phyloP scores from a whole-genome alignment of 768 basidiomycete genomes.

The Cyathus striatus region DNA sequence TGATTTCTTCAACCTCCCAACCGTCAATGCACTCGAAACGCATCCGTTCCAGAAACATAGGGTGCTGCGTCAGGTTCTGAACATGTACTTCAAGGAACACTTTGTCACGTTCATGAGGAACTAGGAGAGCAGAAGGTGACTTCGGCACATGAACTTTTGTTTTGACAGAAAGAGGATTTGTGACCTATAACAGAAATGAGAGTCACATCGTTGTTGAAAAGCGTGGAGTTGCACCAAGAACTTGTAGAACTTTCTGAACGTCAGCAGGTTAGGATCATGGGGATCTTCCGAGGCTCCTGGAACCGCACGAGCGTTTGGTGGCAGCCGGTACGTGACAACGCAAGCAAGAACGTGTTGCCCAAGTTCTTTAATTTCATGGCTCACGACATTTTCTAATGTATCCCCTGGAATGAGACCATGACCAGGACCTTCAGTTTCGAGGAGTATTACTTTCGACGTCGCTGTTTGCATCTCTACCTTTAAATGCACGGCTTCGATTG shows the following conservation, averaged over 20 bases:
- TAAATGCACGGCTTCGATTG: conserved; percentile 59
- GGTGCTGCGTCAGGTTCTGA: conserved; percentile 77
- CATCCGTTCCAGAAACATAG: conserved; percentile 81
- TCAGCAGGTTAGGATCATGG: conserved; percentile 53
- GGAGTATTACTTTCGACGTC: conserved; percentile 55
- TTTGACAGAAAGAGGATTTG: conserved; percentile 93
- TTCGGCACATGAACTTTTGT: conserved; percentile 83
- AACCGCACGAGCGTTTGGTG: conserved; percentile 46
- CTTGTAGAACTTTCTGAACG: conserved; percentile 88
- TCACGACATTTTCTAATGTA: conserved; percentile 62
- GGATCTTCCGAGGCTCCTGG: conserved; percentile 44
- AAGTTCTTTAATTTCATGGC: conserved; percentile 91
- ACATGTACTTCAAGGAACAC: conserved; percentile 91
- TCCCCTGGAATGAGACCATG: conserved; percentile 48
- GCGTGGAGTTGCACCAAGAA: conserved; percentile 60
- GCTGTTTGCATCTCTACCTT: conserved; percentile 85
- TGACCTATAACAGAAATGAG: conserved; percentile 48
- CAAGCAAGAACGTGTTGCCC: conserved; percentile 89
- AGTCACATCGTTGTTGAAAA: neutral
- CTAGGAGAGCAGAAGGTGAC: conserved; percentile 68
- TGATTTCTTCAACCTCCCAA: conserved; percentile 57
- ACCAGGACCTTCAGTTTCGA: conserved; percentile 56
- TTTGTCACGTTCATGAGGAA: conserved; percentile 64
- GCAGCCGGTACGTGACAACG: conserved; percentile 76
- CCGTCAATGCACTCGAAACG: conserved; percentile 66